phyloP scores from a whole-genome alignment of 1,139 yeast genomes.

The Nakaseomyces glabratus region DNA sequence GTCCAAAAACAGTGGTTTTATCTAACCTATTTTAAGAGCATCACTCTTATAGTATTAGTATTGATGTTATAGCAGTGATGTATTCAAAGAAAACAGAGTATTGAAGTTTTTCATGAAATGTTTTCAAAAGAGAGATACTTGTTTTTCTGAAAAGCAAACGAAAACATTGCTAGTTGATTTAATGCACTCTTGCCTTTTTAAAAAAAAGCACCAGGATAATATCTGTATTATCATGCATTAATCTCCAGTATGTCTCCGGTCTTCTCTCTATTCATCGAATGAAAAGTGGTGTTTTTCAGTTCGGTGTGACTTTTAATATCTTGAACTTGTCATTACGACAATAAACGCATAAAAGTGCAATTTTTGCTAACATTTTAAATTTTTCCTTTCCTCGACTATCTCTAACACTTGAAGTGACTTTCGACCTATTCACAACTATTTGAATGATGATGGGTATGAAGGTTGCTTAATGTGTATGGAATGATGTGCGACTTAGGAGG shows the following conservation, averaged over 20 bases:
- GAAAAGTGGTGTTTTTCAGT: constrained; percentile 32
- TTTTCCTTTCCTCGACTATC: too few species aligned
- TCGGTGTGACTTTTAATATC: constrained; percentile 27
- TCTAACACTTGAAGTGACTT: too few species aligned
- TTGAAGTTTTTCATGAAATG: too few species aligned
- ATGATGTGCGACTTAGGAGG: constrained; percentile 3
- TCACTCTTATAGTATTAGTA: not conserved
- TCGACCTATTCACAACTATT: too few species aligned
- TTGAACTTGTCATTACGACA: too few species aligned
- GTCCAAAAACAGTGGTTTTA: not conserved
- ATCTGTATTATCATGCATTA: not conserved
- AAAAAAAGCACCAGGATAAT: constrained; percentile 2
- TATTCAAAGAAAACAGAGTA: too few species aligned
- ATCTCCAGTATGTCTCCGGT: constrained; percentile 28
- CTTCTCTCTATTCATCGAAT: constrained; percentile 29
- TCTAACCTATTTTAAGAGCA: not conserved
- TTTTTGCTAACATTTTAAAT: constrained; percentile 18
- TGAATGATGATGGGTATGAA: too few species aligned
- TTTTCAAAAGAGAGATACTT: not conserved
- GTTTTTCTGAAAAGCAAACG: not conserved
- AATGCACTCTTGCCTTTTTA: constrained; percentile 6
- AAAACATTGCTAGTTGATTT: constrained; percentile 4
- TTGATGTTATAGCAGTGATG: too few species aligned
- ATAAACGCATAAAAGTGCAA: too few species aligned
- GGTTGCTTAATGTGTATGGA: too few species aligned